Evolutionary conservation across 2,329 filamentous ascomycete species (phyloP).

Genomic region (Chrysosporium keratinophilum): DNA sequence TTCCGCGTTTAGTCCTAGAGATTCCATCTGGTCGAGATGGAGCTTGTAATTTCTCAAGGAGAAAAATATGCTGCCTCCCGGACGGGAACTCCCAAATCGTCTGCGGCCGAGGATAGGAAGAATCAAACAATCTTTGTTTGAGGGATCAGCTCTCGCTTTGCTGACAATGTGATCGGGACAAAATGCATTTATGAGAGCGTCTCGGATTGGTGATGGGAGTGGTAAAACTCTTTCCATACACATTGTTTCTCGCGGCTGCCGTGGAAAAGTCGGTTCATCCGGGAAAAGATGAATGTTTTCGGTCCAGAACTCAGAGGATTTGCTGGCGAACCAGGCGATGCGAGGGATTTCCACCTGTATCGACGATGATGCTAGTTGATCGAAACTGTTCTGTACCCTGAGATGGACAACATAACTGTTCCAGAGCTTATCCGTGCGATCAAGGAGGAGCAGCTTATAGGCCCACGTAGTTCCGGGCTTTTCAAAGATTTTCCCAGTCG

Average conservation of each 20-base stretch:
- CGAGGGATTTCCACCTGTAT: not conserved
- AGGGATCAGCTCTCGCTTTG: constrained; percentile 3
- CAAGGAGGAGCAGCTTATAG: not conserved
- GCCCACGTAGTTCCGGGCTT: not conserved
- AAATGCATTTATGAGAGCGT: not conserved
- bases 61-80: constrained; percentile 17
- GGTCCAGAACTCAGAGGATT: not conserved
- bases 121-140: constrained; percentile 41
- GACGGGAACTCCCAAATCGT: constrained; percentile 14
- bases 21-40: constrained; percentile 42
- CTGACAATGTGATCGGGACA: not conserved
- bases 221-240: not conserved
- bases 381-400: not conserved
- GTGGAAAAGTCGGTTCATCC: not conserved
- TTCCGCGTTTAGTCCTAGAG: constrained; percentile 27
- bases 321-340: not conserved
- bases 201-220: not conserved
- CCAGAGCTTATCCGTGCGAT: not conserved
- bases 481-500: not conserved
- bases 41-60: constrained; percentile 42
- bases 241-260: not conserved
- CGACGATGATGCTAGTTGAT: not conserved
- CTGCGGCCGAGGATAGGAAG: constrained; percentile 42
- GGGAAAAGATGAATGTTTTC: not conserved
- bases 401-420: not conserved